Evolutionary conservation across 345 rosid genomes (phyloP), one percentile per base, ranked within the genome.

Genomic region (Dipteronia sinensis): DNA sequence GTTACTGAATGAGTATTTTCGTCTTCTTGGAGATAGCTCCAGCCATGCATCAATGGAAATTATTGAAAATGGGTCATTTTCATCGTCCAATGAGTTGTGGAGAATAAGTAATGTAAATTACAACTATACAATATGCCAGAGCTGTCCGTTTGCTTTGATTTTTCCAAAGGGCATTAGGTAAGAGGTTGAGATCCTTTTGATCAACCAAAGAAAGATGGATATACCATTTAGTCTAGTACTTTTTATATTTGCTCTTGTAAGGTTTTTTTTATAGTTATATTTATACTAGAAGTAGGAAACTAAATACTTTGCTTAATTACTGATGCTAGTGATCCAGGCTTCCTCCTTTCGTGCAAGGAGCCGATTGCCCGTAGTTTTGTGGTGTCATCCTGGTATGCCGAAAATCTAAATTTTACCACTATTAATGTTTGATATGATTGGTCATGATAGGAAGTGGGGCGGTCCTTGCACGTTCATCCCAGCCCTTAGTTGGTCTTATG

Each of bases 401-500:
- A 64, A 25, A 51, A 22, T 81, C 76, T 77, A 27, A 58, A 65
- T 65, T 63, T 76, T 7, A 59, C 3, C 67, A n/a, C 75, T 40
- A 76, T 67, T 72, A 78, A 59, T 72, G 62, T 76, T 42, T 85
- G 65, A 62, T 71, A 27, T 78, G 34, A 67, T n/a, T 70, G 77
- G 74, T 83, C 59, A 66, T 67, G 84, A 64, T 81, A 93, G 99
- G 68, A 80, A 86, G 86, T 53, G 99, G 98, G 79, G 99, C 98
- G 70, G 99, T 91, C 79, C 93, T 96, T 81, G 99, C 99, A 73
- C 98, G 99, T 67, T 96, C 99, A 67, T 94, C 99, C 72, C 99
- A 94, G 80, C 98, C 98, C 74, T 83, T 94, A 68, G 99, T 92
- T 80, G 99, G 99, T 80, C 90, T 94, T 51, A 93, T 96, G 97